Evolutionary conservation across 2,329 filamentous ascomycete species (phyloP).

Genomic region (Botrytis medusae): DNA sequence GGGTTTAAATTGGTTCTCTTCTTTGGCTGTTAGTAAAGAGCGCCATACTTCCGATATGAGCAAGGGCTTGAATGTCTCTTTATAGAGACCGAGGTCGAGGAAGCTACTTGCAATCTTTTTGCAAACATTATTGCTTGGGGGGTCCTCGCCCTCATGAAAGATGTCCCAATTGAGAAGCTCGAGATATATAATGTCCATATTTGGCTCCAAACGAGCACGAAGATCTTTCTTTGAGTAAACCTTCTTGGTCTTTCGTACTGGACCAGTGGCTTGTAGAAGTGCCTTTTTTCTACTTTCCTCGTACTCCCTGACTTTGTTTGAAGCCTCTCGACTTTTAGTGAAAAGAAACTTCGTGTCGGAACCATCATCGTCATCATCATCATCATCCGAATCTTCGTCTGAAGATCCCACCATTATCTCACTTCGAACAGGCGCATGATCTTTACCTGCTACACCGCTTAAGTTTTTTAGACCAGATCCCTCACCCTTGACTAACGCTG

Average conservation of each 20-base stretch:
- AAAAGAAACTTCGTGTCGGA: conserved; percentile 46
- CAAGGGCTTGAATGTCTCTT: conserved; percentile 85
- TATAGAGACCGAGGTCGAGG: conserved; percentile 73
- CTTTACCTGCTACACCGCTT: conserved; percentile 72
- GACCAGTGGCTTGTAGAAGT: conserved; percentile 58
- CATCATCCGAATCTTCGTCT: conserved; percentile 70
- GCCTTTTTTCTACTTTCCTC: conserved; percentile 50
- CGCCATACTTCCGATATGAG: conserved; percentile 95
- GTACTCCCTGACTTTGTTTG: conserved; percentile 43
- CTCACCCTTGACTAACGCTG: conserved; percentile 64
- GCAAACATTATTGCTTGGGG: conserved; percentile 74
- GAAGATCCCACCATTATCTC: conserved; percentile 88
- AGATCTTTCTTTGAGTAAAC: conserved; percentile 87
- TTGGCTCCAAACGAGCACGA: conserved; percentile 85
- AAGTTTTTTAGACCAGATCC: conserved; percentile 76
- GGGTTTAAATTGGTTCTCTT: conserved; percentile 76
- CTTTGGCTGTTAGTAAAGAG: conserved; percentile 83
- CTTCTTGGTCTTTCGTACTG: conserved; percentile 80
- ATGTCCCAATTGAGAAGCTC: conserved; percentile 93
- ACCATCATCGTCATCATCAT: conserved; percentile 59
- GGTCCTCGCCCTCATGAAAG: conserved; percentile 84
- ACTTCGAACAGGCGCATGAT: conserved; percentile 70
- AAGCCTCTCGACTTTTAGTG: conserved; percentile 45
- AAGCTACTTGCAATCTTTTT: conserved; percentile 77
- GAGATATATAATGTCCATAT: conserved; percentile 80